phyloP scores from a whole-genome alignment of 495 filamentous ascomycete genomes.

The Thozetella sp. region DNA sequence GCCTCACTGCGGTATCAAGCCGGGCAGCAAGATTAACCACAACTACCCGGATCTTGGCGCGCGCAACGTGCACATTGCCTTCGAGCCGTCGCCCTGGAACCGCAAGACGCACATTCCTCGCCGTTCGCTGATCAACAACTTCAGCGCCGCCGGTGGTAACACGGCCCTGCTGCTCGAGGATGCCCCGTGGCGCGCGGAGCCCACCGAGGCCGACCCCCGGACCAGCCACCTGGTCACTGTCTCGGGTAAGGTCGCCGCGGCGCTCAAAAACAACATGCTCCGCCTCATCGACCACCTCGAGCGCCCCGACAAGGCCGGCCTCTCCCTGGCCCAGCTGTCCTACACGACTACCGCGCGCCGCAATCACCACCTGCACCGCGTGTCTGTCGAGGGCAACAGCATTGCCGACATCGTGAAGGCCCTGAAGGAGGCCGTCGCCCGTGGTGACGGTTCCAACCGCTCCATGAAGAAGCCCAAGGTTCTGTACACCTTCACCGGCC shows the following conservation, averaged over 20 bases:
- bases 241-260: slow-evolving; percentile 43
- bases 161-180: slow-evolving; percentile 56
- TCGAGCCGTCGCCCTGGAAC: slow-evolving; percentile 58
- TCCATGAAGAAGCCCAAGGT: slow-evolving; percentile 29
- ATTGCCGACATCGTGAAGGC: slow-evolving; percentile 11
- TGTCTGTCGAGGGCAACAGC: slow-evolving; percentile 20
- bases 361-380: slow-evolving; percentile 64
- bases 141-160: slow-evolving; percentile 59
- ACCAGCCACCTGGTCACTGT: slow-evolving; percentile 42
- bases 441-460: slow-evolving; percentile 2
- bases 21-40: slow-evolving; percentile 69
- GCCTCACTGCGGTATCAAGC: slow-evolving; percentile 81
- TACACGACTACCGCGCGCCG: slow-evolving; percentile 77
- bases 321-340: slow-evolving; percentile 46
- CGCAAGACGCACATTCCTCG: slow-evolving; percentile 52
- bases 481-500: slow-evolving; percentile 60
- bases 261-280: slow-evolving; percentile 32
- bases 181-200: slow-evolving; percentile 6
- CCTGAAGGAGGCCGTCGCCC: not conserved
- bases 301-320: slow-evolving; percentile 24
- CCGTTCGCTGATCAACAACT: slow-evolving; percentile 62
- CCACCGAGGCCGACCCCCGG: slow-evolving; percentile 25
- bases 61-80: slow-evolving; percentile 66
- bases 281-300: slow-evolving; percentile 39
- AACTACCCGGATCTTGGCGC: slow-evolving; percentile 73